Conservation (phyloP, 352 stramenopile genomes). For the Pythium folliculosum region DNA sequence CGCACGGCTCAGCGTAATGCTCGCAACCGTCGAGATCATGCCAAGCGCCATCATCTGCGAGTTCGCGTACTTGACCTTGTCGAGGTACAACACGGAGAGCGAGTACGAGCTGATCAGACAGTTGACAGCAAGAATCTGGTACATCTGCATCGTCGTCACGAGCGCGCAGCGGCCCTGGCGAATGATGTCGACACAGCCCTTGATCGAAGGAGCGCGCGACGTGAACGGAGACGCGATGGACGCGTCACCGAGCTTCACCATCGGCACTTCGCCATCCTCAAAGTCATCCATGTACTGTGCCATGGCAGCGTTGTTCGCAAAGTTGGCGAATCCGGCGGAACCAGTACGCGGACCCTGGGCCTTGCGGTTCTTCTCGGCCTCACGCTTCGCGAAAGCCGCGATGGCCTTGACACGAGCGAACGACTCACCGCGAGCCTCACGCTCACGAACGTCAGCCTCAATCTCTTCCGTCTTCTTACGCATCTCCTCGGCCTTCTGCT, state of each 20-base stretch:
- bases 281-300: constrained; percentile 91
- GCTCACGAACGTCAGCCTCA: constrained; percentile 74
- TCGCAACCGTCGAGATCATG: constrained; percentile 86
- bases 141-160: constrained; percentile 99
- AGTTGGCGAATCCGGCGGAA: constrained; percentile 84
- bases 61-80: constrained; percentile 99
- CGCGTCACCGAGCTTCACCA: constrained; percentile 99
- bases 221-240: constrained; percentile 99
- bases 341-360: constrained; percentile 69
- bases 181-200: constrained; percentile 95
- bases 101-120: constrained; percentile 98
- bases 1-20: constrained; percentile 87
- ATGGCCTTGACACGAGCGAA: constrained; percentile 88
- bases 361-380: constrained; percentile 72
- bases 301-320: constrained; percentile 87
- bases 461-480: constrained; percentile 78
- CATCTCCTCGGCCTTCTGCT: constrained; percentile 87
- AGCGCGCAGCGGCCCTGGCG: constrained; percentile 98
- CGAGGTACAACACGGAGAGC: constrained; percentile 97
- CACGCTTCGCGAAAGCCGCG: constrained; percentile 81
- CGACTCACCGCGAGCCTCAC: constrained; percentile 80
- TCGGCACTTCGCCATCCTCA: constrained; percentile 91
- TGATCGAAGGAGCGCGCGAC: constrained; percentile 91
- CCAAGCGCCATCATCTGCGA: constrained; percentile 92
- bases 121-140: constrained; percentile 99